Evolutionary conservation across 768 basidiomycete species (phyloP), one percentile per base, ranked within the genome.

Genomic region (Boletus coccyginus): DNA sequence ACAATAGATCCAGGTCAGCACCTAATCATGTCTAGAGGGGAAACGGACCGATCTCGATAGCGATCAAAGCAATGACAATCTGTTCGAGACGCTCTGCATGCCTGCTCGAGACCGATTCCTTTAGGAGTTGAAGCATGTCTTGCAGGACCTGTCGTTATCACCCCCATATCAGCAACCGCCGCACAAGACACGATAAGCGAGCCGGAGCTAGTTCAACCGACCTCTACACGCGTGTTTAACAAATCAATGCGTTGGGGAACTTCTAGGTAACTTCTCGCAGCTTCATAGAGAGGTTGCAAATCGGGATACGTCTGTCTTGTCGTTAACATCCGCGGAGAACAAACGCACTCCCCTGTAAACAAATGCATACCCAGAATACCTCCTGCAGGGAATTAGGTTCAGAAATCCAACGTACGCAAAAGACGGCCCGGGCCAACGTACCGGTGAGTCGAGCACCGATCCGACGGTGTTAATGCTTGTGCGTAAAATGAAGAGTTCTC

Each of bases 381-480:
- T 97, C 94, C 91, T 94, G 65, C 27, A 52, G 43, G 47, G 32
- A 51, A 17, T 27, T 33, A 41, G 27, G 36, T 56, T 49, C 31
- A 40, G 36, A 32, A 16, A 48, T 51, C 45, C 42, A 29, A 53
- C 40, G 13, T 55, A 55, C 40, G 33, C 45, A 54, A 54, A 41
- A 46, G 14, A 33, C 17, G 38, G 29, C 43, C 27, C 17, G 46
- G 29, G 46, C 7, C 7, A 57, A 79, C 89, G 65, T 70, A 92
- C 92, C 29, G 94, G 94, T 35, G 94, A 93, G 77, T 98, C 94
- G 43, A 98, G 76, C n/a, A 97, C 94, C 33, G 94, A 95, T 46
- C 95, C 95, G 51, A 97, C 94, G 44, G 93, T 89, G 64, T 94
- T 94, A 63, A 97, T 95, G 68, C 94, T 95, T 52, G 95, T 93